Percentiles rank a stretch among this genome's conserved stretches.
phyloP scores from a whole-genome alignment of 768 basidiomycete species.

The Calocera viscosa region DNA sequence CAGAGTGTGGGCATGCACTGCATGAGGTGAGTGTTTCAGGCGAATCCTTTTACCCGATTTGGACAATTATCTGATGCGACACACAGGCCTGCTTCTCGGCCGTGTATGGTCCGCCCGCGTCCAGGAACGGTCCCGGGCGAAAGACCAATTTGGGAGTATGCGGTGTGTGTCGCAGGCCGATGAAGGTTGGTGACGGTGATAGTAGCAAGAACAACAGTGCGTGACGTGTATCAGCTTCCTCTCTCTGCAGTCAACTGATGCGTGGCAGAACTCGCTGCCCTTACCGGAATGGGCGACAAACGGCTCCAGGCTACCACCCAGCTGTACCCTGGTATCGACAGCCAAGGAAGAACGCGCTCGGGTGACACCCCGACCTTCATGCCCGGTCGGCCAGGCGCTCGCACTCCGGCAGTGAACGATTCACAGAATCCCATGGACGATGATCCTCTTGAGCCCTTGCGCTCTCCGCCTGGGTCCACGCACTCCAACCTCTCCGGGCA shows the following conservation, averaged over 20 bases:
- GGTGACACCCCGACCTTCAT: slow-evolving; percentile 11
- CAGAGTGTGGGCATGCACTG: slow-evolving; percentile 95
- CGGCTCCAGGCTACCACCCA: slow-evolving; percentile 24
- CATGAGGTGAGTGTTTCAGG: slow-evolving; percentile 52
- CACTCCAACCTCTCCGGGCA: slow-evolving; percentile 33
- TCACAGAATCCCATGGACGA: slow-evolving; percentile 58
- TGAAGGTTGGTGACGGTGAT: slow-evolving; percentile 88
- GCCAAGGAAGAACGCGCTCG: slow-evolving; percentile 29
- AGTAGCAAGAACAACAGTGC: slow-evolving; percentile 79
- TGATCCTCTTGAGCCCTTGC: slow-evolving; percentile 59
- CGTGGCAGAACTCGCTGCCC: slow-evolving; percentile 70
- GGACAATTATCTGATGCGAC: slow-evolving; percentile 10
- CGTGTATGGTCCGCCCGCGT: slow-evolving; percentile 82
- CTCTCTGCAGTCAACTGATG: not conserved
- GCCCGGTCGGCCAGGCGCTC: not conserved
- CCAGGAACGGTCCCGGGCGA: slow-evolving; percentile 41
- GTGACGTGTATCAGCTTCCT: slow-evolving; percentile 23
- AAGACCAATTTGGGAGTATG: slow-evolving; percentile 85
- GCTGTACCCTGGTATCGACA: slow-evolving; percentile 58
- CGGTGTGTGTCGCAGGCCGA: slow-evolving; percentile 89
- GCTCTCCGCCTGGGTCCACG: slow-evolving; percentile 29
- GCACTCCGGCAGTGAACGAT: not conserved
- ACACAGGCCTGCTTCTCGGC: slow-evolving; percentile 88
- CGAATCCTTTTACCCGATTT: not conserved
- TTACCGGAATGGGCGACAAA: slow-evolving; percentile 72